Base-by-base conservation (phyloP, 1,139 yeast genomes). In the Blastobotrys aristatus region DNA sequence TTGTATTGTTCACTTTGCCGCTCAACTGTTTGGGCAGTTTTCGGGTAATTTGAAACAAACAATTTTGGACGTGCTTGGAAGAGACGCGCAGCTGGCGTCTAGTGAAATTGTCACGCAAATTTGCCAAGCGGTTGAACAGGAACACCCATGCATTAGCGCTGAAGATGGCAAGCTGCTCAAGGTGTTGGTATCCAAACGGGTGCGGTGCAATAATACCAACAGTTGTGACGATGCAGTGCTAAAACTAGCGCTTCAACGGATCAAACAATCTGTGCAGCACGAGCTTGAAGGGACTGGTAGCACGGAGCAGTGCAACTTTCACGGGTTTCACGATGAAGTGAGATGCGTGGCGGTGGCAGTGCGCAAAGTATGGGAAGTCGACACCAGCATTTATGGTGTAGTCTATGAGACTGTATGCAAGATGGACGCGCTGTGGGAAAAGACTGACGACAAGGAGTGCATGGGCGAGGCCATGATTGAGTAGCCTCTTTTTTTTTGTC, bases 371-470 rank as follows among this genome's bases (percentile, higher is more conserved):
- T 57, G 62, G 60, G 46, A 53, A 32, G 45, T 51, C 11, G 51
- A 55, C 36, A 43, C 52, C 2, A 52, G 46, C 16, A 51, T 55
- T 5, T 59, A 59, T 38, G 47, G 51, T 47, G 62, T 61, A 0
- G 46, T 59, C 10, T 58, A 57, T 42, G 54, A 56, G 26, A 46
- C 53, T 4, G 22, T 57, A 27, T 31, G 52, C 8, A 43, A 47
- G 18, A 50, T 51, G 18, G 48, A 49, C 43, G 41, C 44, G 31
- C 30, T 54, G 13, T 55, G 57, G 57, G 44, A 32, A 27, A 24
- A 24, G 27, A 10, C 10, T 24, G 5, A 7, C 21, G 11, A 14
- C 21, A 4, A 16, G 21, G 11, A 14, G 21, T 11, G 16, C 21
- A 30, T 30, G 17, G 33, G 6, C 14, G n/a, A 14, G 33, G 17